Evolutionary conservation across 2,329 filamentous ascomycete species (phyloP).

Genomic region (Herpotrichia juniperi): DNA sequence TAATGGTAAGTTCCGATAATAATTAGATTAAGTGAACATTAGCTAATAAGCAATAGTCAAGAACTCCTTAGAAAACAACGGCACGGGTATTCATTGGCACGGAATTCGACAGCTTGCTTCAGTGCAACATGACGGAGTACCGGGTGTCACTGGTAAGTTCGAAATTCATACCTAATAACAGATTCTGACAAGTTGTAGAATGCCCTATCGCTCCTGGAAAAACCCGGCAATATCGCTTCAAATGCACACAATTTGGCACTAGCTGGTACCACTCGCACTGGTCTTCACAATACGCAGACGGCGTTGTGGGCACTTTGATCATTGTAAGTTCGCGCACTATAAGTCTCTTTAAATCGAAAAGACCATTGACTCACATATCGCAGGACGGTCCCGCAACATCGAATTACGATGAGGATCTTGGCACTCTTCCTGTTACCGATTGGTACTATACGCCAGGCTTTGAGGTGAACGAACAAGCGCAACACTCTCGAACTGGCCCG

Average conservation of each 20-base stretch:
- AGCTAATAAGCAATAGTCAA: slow-evolving; percentile 27
- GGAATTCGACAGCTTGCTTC: slow-evolving; percentile 46
- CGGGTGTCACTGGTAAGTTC: slow-evolving; percentile 36
- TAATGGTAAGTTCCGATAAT: slow-evolving; percentile 21
- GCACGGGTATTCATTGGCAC: slow-evolving; percentile 60
- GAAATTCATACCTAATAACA: background rate
- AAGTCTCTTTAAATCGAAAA: slow-evolving; percentile 15
- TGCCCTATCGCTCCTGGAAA: slow-evolving; percentile 70
- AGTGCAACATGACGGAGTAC: slow-evolving; percentile 62
- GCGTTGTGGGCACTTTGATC: slow-evolving; percentile 48
- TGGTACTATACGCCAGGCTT: slow-evolving; percentile 60
- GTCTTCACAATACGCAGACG: slow-evolving; percentile 51
- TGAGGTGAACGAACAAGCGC: slow-evolving; percentile 36
- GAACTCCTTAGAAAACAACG: slow-evolving; percentile 50
- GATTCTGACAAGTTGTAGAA: slow-evolving; percentile 48
- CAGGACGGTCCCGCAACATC: slow-evolving; percentile 49
- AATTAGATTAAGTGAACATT: background rate
- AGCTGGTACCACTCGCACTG: slow-evolving; percentile 53
- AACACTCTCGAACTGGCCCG: slow-evolving; percentile 39
- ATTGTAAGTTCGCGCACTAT: slow-evolving; percentile 19
- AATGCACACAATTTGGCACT: slow-evolving; percentile 57
- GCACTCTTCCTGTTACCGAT: slow-evolving; percentile 64
- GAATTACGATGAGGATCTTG: slow-evolving; percentile 65
- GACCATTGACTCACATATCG: background rate
- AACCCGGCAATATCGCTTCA: slow-evolving; percentile 63